Base-by-base conservation (phyloP, 202 grass and related monocot species). In the Carex arenaria region DNA sequence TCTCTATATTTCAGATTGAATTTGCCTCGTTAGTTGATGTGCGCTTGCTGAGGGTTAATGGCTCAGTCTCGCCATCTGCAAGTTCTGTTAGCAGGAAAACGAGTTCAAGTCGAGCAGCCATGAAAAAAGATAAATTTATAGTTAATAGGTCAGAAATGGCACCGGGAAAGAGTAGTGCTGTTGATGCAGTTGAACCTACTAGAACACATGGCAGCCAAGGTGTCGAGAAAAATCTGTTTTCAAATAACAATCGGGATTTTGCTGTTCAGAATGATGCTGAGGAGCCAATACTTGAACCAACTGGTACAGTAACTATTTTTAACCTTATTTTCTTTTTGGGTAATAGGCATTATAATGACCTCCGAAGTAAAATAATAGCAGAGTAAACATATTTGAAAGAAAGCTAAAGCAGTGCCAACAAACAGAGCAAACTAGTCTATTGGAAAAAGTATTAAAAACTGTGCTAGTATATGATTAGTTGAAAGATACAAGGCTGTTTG, bases 11-110 rank as follows among this genome's bases (percentile, higher is more conserved):
- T 78, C 86, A 98, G 96, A 93, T 98, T 6, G 92, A 98, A 40
- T 98, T 93, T 78, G 43, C 90, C 7, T 93, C 91, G n/a, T 91
- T 98, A 83, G 54, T 98, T 67, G 93, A 98, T 80, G 88, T 95
- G 53, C 90, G 91, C 61, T 82, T 98, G 32, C 81, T 98, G 55
- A 92, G 91, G 68, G 85, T 57, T 79, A 75, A 53, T 17, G 73
- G 88, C 2, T 83, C 83, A 1, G 80, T 67, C 36, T 78, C 61
- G 23, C 32, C 14, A 40, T 80, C 53, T 70, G 28, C 63, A 71
- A 86, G 56, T 64, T 53, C 82, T 74, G 78, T 68, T 82, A 64
- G 10, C 12, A 59, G 66, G 64, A 75, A 82, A 84, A 83, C 14
- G 57, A 36, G 72, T 28, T 78, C 74, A 2, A 78, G 54, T 20